A percentile compares a stretch with the other conserved stretches of the same genome.
Evolutionary conservation across 495 filamentous ascomycete genomes (phyloP).

Genomic region (Penicillium maclennaniae): DNA sequence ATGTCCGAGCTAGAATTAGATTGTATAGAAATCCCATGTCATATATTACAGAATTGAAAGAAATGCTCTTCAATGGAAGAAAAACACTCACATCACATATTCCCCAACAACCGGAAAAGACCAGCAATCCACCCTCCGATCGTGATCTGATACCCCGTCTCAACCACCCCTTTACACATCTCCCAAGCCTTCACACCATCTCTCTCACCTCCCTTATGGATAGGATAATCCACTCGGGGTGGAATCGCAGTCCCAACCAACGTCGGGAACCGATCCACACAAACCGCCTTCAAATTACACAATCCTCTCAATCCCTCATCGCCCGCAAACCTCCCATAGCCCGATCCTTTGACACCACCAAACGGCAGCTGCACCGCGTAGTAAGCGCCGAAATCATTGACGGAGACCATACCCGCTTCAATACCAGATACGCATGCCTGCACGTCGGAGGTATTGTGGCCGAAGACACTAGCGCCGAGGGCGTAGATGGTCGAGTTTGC

Average conservation of each 20-base stretch:
- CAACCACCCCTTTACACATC: constrained; percentile 59
- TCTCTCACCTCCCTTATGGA: constrained; percentile 46
- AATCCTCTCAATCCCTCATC: constrained; percentile 80
- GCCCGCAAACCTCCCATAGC: constrained; percentile 91
- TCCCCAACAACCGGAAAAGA: constrained; percentile 44
- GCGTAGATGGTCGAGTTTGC: constrained; percentile 77
- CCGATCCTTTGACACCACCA: constrained; percentile 79
- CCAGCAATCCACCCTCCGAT: constrained; percentile 46
- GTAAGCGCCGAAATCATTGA: constrained; percentile 91
- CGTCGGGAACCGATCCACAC: constrained; percentile 63
- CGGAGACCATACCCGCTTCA: constrained; percentile 80
- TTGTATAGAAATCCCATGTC: not conserved
- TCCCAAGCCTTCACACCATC: constrained; percentile 54
- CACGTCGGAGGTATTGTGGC: constrained; percentile 45
- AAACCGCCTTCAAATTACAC: constrained; percentile 84
- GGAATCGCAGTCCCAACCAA: constrained; percentile 72
- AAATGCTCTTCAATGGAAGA: not conserved
- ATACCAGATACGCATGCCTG: constrained; percentile 61
- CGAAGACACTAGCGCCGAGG: constrained; percentile 82
- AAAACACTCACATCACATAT: constrained; percentile 27
- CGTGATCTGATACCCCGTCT: constrained; percentile 58
- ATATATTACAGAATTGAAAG: not conserved
- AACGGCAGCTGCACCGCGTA: constrained; percentile 94
- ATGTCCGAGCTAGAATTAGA: not conserved
- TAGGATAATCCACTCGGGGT: constrained; percentile 72